Conservation (phyloP, 192 early-diverging fungal genomes). For the Backusella sp. region DNA sequence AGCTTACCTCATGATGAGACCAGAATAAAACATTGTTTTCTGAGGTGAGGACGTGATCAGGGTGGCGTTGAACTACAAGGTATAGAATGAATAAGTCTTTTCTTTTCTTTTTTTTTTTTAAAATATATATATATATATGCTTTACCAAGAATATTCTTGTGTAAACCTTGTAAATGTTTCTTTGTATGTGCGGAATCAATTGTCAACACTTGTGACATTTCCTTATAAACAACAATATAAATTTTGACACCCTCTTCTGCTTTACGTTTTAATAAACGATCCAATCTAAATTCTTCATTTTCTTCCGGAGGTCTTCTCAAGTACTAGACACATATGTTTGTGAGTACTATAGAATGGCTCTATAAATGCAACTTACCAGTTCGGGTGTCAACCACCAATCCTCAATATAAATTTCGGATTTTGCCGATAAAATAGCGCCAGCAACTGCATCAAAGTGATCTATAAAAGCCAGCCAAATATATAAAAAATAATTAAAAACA, state of each 20-base stretch:
- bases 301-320: slow-evolving; percentile 65
- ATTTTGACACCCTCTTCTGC: slow-evolving; percentile 81
- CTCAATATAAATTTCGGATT: slow-evolving; percentile 66
- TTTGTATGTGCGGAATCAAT: slow-evolving; percentile 74
- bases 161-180: slow-evolving; percentile 59
- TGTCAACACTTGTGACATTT: slow-evolving; percentile 70
- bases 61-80: slow-evolving; percentile 68
- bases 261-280: slow-evolving; percentile 73
- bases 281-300: slow-evolving; percentile 76
- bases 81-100: not conserved
- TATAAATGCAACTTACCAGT: slow-evolving; percentile 39
- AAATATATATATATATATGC: too few species aligned
- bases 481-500: not conserved
- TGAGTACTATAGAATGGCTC: not conserved
- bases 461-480: not conserved
- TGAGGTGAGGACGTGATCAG: slow-evolving; percentile 60
- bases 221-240: slow-evolving; percentile 83
- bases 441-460: slow-evolving; percentile 75
- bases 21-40: slow-evolving; percentile 69
- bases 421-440: slow-evolving; percentile 67
- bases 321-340: slow-evolving; percentile 40
- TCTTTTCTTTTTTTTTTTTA: not conserved
- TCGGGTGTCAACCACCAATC: slow-evolving; percentile 89
- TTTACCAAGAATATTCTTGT: slow-evolving; percentile 68
- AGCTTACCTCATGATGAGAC: slow-evolving; percentile 68